Evolutionary conservation across 805 yeast species (phyloP).

Genomic region (Candida wancherniae): DNA sequence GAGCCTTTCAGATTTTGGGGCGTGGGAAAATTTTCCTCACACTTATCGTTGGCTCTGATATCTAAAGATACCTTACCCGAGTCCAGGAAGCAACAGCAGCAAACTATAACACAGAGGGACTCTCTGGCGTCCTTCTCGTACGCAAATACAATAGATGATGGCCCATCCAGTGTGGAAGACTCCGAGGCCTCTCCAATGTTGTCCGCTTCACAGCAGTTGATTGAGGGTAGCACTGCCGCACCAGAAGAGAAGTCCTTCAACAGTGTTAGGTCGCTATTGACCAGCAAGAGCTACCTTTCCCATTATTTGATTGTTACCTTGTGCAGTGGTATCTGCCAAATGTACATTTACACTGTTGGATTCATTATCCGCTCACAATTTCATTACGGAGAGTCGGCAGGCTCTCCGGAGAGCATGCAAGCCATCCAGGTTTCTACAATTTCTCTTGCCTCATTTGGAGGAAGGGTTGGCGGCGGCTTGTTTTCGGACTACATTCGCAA

Average conservation of each 20-base stretch:
- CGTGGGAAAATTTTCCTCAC: constrained; percentile 27
- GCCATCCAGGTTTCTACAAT: constrained; percentile 68
- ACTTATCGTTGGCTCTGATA: constrained; percentile 8
- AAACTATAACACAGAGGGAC: constrained; percentile 2
- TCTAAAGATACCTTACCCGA: constrained; percentile 9
- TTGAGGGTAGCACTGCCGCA: neutral
- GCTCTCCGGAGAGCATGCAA: constrained; percentile 45
- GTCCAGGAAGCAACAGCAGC: constrained; percentile 4
- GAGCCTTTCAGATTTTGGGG: constrained; percentile 42
- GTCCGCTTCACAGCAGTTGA: too few species aligned
- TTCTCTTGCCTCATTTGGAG: constrained; percentile 61
- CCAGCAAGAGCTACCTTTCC: constrained; percentile 37
- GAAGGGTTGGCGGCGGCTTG: constrained; percentile 62
- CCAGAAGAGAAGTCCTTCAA: neutral
- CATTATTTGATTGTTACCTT: constrained; percentile 54
- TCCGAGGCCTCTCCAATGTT: constrained; percentile 11
- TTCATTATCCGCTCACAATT: constrained; percentile 53
- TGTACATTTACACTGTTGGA: constrained; percentile 70
- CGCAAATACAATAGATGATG: too few species aligned
- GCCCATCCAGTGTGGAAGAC: constrained; percentile 7
- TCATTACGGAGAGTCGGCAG: constrained; percentile 32
- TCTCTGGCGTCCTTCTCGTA: constrained; percentile 5
- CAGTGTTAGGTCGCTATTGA: constrained; percentile 10
- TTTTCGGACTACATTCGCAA: constrained; percentile 57
- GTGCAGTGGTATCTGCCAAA: constrained; percentile 62